Evolutionary conservation across 73 alveolate species (phyloP), one percentile per base, ranked within the genome.

Genomic region (Blepharisma stoltei): DNA sequence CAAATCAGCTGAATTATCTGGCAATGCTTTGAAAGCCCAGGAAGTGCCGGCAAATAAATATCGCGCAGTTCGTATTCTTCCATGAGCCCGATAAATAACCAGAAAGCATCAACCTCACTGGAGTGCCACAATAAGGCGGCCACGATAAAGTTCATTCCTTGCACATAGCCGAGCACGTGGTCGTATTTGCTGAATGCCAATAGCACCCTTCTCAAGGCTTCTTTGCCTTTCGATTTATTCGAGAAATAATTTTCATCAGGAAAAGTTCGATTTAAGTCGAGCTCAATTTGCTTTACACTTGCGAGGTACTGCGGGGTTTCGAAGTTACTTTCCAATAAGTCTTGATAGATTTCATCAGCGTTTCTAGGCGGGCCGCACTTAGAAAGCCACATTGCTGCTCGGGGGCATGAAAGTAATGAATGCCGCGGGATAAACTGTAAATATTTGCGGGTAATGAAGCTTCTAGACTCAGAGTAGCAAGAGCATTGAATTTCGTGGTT

Each of bases 61-160:
- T 77, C 91, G 43, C 97, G 55, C 65, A 91, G 48, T 71, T 88
- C 97, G 78, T 84, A 91, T 23, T 89, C 91, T 81, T 92, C 98
- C 54, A 92, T 83, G 6, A 92, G 70, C n/a, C 95, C 70, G 23
- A 83, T 95, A 65, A 92, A 90, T 6, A 93, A 67, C 98, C 98
- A 93, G 79, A 93, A 93, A 14, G 97, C 89, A 65, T 90, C 81
- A 67, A 83, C 90, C 50, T 93, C 98, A 65, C 81, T 88, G 50
- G 95, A 84, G 81, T 93, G 97, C 66, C 45, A 91, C 53, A 93
- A 83, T 41, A 93, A 84, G 54, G 95, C 84, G 0, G 97, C 98
- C 9, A 84, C 96, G 27, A 93, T 91, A 68, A 93, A 93, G 82
- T 93, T 93, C 98, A 93, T 93, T 3, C 98, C 98, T 67, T 92